These are phyloP conservation scores for Lichina pygmaea DNA, from an alignment of 495 filamentous ascomycete genomes.

Conservation along the genomic window DNA sequence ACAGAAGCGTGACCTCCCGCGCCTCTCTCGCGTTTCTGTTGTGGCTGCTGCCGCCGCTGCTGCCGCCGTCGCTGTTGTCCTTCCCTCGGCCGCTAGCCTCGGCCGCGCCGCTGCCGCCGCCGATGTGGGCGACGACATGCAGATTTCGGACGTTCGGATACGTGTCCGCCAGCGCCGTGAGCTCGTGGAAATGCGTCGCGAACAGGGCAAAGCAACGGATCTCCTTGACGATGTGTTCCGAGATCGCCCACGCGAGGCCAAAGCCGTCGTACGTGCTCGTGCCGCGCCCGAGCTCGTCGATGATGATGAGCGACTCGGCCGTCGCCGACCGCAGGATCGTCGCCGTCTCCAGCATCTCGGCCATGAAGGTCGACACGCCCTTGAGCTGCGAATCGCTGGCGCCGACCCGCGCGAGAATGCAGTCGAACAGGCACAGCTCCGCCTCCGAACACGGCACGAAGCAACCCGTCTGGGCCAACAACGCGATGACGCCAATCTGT, in stretches of 20 bases:
- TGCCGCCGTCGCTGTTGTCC: slow-evolving; percentile 10
- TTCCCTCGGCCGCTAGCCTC: slow-evolving; percentile 2
- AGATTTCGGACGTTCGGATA: slow-evolving; percentile 75
- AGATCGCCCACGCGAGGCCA: slow-evolving; percentile 93
- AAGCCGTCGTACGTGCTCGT: slow-evolving; percentile 98
- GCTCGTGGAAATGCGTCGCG: slow-evolving; percentile 94
- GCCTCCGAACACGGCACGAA: slow-evolving; percentile 85
- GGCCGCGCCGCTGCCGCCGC: slow-evolving; percentile 14
- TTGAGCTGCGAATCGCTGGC: slow-evolving; percentile 92
- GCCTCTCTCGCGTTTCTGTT: slow-evolving; percentile 18
- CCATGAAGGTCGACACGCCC: slow-evolving; percentile 98
- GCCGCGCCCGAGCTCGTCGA: slow-evolving; percentile 93
- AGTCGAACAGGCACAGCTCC: slow-evolving; percentile 89
- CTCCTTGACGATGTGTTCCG: slow-evolving; percentile 86
- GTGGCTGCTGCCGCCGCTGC: slow-evolving; percentile 7
- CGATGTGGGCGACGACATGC: slow-evolving; percentile 89
- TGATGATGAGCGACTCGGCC: slow-evolving; percentile 82
- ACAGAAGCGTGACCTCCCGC: slow-evolving; percentile 80
- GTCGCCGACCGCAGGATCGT: slow-evolving; percentile 97
- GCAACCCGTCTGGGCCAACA: slow-evolving; percentile 93
- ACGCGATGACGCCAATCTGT: slow-evolving; percentile 85
- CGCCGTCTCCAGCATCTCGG: slow-evolving; percentile 96
- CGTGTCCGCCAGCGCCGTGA: slow-evolving; percentile 68
- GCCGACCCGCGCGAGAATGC: slow-evolving; percentile 87
- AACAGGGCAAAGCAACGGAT: slow-evolving; percentile 86